phyloP scores from a whole-genome alignment of 176 grass and related monocot genomes.

The Carex littledalei region DNA sequence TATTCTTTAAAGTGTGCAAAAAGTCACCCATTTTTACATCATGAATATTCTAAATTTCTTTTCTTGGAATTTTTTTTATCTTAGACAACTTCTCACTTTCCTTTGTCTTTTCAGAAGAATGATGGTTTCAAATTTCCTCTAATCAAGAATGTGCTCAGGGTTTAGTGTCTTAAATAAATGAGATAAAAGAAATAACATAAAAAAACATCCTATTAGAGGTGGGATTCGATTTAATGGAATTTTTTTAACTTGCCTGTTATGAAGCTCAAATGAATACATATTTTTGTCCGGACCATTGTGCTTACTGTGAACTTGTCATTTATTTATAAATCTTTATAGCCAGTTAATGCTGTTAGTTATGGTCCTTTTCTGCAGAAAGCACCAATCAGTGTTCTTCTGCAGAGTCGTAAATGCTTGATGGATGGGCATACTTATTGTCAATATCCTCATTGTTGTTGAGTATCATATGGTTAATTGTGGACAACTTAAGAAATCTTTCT shows the following conservation, averaged over 20 bases:
- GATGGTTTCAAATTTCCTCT: not conserved
- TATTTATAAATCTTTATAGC: not conserved
- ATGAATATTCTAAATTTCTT: not conserved
- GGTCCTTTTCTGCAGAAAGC: not conserved
- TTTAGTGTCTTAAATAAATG: not conserved
- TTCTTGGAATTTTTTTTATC: not conserved
- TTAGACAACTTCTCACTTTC: not conserved
- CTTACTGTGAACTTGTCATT: not conserved
- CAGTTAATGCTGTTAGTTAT: not conserved
- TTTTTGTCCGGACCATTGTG: not conserved
- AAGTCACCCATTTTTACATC: not conserved
- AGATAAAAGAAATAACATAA: not conserved
- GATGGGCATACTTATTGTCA: not conserved
- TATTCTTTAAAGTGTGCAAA: not conserved
- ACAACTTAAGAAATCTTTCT: not conserved
- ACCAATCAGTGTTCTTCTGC: not conserved
- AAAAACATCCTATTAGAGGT: not conserved
- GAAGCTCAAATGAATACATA: not conserved
- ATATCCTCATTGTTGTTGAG: not conserved
- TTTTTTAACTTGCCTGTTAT: not conserved
- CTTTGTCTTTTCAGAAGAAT: not conserved
- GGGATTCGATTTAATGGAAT: not conserved
- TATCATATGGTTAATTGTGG: not conserved
- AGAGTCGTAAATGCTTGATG: not conserved
- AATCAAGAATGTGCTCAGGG: not conserved